phyloP scores from a whole-genome alignment of 257 asterid genomes.

The Penstemon davidsonii region DNA sequence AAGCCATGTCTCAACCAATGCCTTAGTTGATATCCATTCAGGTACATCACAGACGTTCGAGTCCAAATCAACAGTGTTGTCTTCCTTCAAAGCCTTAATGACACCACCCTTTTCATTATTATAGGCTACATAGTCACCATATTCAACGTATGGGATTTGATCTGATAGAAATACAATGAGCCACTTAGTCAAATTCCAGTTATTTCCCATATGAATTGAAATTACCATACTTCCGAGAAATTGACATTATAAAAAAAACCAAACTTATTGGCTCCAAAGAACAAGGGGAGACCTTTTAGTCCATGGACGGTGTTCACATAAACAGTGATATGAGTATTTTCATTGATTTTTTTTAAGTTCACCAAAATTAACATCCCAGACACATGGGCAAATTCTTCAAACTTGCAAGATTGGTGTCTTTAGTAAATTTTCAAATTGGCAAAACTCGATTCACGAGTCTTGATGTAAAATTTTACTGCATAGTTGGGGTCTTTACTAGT shows the following conservation, averaged over 20 bases:
- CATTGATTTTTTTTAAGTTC: not conserved
- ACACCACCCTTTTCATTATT: constrained; percentile 91
- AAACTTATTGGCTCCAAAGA: not conserved
- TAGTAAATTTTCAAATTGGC: too few relatives aligned
- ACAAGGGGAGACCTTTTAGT: not conserved
- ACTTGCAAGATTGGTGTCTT: too few relatives aligned
- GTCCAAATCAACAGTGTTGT: constrained; percentile 75
- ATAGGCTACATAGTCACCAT: constrained; percentile 73
- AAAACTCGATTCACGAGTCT: too few relatives aligned
- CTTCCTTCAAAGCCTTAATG: constrained; percentile 66
- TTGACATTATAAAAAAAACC: not conserved
- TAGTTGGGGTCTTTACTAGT: too few relatives aligned
- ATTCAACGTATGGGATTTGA: constrained; percentile 88
- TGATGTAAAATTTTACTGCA: too few relatives aligned
- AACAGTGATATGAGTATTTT: not conserved
- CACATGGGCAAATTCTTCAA: too few relatives aligned
- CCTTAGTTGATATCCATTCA: constrained; percentile 79
- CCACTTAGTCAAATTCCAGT: constrained; percentile 17
- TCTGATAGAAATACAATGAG: constrained; percentile 44
- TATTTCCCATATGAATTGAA: constrained; percentile 11
- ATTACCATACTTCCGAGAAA: constrained; percentile 2
- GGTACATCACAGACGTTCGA: constrained; percentile 59
- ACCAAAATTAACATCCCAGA: not conserved
- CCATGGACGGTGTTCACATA: too few relatives aligned
- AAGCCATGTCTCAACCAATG: constrained; percentile 89